Conservation (phyloP, 148 eudicot species). For the Arctostaphylos glauca region DNA sequence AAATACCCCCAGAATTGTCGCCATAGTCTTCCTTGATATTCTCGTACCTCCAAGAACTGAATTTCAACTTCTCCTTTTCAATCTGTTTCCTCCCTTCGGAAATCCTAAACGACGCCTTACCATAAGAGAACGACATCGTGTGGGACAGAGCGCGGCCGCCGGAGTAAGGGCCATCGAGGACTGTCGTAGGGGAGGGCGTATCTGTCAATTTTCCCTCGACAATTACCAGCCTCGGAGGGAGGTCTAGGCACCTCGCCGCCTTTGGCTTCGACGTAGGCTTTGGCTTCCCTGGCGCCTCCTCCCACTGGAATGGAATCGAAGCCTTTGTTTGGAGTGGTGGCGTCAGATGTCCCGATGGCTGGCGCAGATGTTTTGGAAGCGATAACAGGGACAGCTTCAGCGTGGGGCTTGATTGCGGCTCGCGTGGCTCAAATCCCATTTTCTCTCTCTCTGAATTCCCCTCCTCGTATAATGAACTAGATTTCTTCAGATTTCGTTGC, state of each 20-base stretch:
- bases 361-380: slow-evolving; percentile 42
- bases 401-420: slow-evolving; percentile 19
- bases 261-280: slow-evolving; percentile 47
- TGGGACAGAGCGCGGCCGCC: slow-evolving; percentile 24
- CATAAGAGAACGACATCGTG: slow-evolving; percentile 19
- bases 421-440: slow-evolving; percentile 17
- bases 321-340: slow-evolving; percentile 65
- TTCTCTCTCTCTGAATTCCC: background rate
- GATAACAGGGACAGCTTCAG: slow-evolving; percentile 48
- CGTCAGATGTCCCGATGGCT: slow-evolving; percentile 43
- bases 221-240: slow-evolving; percentile 53
- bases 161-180: slow-evolving; percentile 54
- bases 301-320: slow-evolving; percentile 85
- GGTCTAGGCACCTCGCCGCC: slow-evolving; percentile 55
- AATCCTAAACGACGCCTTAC: slow-evolving; percentile 26
- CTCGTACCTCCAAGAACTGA: slow-evolving; percentile 36
- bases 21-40: slow-evolving; percentile 26
- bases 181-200: slow-evolving; percentile 59
- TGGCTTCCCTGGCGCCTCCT: slow-evolving; percentile 85
- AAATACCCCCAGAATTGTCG: slow-evolving; percentile 24
- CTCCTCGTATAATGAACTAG: background rate
- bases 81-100: slow-evolving; percentile 20
- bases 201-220: slow-evolving; percentile 19
- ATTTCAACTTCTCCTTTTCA: slow-evolving; percentile 24
- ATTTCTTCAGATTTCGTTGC: background rate